Conservation (phyloP, 176 grass and related monocot genomes). For the Leersia perrieri region DNA sequence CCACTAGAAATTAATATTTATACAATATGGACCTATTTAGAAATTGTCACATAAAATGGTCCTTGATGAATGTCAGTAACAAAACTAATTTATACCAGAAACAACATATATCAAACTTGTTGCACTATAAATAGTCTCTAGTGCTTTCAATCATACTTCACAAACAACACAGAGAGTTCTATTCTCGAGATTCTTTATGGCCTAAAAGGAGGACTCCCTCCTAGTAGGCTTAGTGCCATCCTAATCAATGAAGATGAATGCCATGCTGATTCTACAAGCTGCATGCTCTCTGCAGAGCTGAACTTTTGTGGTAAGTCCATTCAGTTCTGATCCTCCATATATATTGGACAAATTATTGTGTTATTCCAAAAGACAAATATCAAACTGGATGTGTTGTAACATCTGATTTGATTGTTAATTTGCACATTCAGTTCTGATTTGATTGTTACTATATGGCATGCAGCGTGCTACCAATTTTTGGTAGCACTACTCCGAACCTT, state of each 20-base stretch:
- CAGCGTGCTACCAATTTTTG: too few species aligned
- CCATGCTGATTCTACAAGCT: neutral
- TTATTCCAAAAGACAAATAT: neutral
- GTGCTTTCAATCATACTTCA: neutral
- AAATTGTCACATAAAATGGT: neutral
- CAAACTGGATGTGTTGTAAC: neutral
- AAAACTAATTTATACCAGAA: neutral
- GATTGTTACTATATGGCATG: too few species aligned
- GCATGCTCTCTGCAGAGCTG: neutral
- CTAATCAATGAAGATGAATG: constrained; percentile 15
- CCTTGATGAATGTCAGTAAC: neutral
- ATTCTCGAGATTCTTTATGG: neutral
- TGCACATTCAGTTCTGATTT: too few species aligned
- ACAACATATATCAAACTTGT: neutral
- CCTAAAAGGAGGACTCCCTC: neutral
- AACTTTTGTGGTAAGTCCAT: constrained; percentile 16
- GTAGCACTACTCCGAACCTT: too few species aligned
- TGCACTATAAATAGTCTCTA: constrained; percentile 19
- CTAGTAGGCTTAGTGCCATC: neutral
- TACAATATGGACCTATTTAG: neutral
- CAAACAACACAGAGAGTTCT: neutral
- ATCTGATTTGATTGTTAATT: neutral
- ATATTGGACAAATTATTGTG: neutral
- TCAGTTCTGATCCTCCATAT: neutral
- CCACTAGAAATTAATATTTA: neutral